Percentiles rank a stretch among this genome's conserved stretches.
phyloP scores from a whole-genome alignment of 441 rosid genomes.

The Kokia cookei region DNA sequence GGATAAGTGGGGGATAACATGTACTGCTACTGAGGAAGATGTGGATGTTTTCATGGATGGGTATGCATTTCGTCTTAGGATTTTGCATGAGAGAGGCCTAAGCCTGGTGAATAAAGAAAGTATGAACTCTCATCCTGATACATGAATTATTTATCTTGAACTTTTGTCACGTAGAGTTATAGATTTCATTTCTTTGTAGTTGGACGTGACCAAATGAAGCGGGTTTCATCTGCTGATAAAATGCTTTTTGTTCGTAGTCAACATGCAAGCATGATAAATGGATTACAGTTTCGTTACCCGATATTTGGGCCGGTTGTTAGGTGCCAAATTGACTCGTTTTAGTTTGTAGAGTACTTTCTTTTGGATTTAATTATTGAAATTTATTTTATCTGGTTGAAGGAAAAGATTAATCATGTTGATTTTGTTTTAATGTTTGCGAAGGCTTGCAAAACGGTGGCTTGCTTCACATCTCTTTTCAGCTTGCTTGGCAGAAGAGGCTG shows the following conservation, averaged over 20 bases:
- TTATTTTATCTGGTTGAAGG: not conserved
- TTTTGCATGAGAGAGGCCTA: slow-evolving; percentile 89
- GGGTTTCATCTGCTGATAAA: slow-evolving; percentile 55
- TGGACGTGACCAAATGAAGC: slow-evolving; percentile 48
- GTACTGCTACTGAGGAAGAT: slow-evolving; percentile 67
- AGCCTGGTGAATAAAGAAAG: slow-evolving; percentile 67
- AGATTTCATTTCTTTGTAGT: slow-evolving; percentile 27
- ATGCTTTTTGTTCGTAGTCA: slow-evolving; percentile 66
- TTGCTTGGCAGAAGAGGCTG: slow-evolving; percentile 81
- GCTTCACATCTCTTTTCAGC: slow-evolving; percentile 90
- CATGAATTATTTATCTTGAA: slow-evolving; percentile 4
- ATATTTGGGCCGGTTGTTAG: slow-evolving; percentile 72
- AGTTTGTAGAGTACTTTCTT: not conserved
- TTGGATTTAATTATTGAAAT: not conserved
- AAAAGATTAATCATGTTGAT: not conserved
- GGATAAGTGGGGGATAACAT: slow-evolving; percentile 60
- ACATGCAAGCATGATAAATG: slow-evolving; percentile 95
- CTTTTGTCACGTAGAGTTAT: slow-evolving; percentile 12
- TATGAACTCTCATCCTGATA: slow-evolving; percentile 34
- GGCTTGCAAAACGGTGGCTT: slow-evolving; percentile 97
- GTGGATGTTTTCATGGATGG: slow-evolving; percentile 75
- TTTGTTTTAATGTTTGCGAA: slow-evolving; percentile 16
- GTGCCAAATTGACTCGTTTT: slow-evolving; percentile 20
- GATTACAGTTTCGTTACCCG: slow-evolving; percentile 60
- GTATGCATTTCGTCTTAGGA: slow-evolving; percentile 76